A percentile compares a stretch with the other conserved stretches of the same genome.
phyloP scores from a whole-genome alignment of 2,329 filamentous ascomycete species.

The Graphilbum sp. region DNA sequence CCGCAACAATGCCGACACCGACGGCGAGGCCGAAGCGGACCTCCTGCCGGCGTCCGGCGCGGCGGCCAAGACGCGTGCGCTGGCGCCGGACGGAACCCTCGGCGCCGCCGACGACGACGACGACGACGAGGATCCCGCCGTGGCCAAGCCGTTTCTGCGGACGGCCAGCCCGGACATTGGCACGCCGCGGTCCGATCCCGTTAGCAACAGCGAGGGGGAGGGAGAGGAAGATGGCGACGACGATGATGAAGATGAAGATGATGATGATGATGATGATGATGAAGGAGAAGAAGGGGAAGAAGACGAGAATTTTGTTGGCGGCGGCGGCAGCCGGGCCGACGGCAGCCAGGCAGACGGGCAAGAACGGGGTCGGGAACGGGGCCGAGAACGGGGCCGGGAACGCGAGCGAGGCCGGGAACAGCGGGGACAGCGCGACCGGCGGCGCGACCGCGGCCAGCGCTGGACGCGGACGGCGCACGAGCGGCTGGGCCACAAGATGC shows the following conservation, averaged over 20 bases:
- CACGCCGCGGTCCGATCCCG: constrained; percentile 14
- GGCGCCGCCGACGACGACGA: constrained; percentile 34
- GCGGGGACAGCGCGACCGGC: no score
- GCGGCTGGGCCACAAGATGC: constrained; percentile 51
- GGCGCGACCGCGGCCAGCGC: neutral
- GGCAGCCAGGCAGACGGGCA: no score
- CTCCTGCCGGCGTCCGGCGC: neutral
- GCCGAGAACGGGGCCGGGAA: no score
- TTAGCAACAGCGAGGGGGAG: constrained; percentile 6
- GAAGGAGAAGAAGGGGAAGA: no score
- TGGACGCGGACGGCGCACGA: constrained; percentile 9
- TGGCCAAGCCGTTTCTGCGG: constrained; percentile 40
- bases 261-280: no score
- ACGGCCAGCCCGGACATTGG: constrained; percentile 31
- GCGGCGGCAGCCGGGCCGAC: no score
- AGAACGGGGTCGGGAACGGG: no score
- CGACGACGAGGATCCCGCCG: constrained; percentile 40
- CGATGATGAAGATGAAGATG: constrained; percentile 18
- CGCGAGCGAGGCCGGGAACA: neutral
- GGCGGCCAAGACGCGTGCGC: constrained; percentile 2
- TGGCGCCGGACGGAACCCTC: no score
- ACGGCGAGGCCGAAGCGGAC: constrained; percentile 4
- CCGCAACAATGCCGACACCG: constrained; percentile 22
- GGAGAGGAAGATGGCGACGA: constrained; percentile 12
- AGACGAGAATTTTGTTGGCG: no score